Evolutionary conservation across 164 flowering plant genomes (phyloP), one percentile per base, ranked within the genome.

Genomic region (Sedum album): DNA sequence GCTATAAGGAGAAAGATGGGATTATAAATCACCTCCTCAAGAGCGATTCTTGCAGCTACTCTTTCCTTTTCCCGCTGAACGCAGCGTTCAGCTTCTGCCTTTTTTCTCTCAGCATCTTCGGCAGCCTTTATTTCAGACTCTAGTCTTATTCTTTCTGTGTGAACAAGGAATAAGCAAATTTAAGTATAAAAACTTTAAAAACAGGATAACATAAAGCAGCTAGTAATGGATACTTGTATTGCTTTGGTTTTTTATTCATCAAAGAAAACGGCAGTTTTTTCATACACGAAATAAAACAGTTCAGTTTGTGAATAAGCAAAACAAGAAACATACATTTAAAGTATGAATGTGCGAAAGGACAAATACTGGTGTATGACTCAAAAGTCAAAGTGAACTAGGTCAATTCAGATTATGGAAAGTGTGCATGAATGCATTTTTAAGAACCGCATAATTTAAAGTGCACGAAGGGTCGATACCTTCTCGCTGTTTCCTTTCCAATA

Each of bases 401-500:
- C 9, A 6, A 63, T 9, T 17, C 42, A 1, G 33, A 8, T 62
- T 1, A 63, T 17, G 41, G 11, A n/a, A 35, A 5, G 20, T n/a
- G 6, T 35, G 15, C 14, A 13, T 13, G 7, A 23, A 26, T 35
- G 5, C 20, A n/a, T 35, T 39, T 35, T 8, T 18, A 6, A 5
- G 44, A 26, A 64, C 5, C 1, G 17, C 25, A 35, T 64, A 35
- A 63, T 35, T 35, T 11, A n/a, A 2, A 11, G 30, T 2, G 28
- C 41, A 6, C 4, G 11, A 64, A 4, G 25, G 28, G 44, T 36
- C n/a, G 6, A 62, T 64, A 90, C 96, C 98, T 85, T 90, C 87
- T 13, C 44, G 85, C 64, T 87, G 88, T 76, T 74, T 75, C 74
- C 73, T 85, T 73, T 88, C 87, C 69, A 93, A 73, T 77, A 73